A percentile compares a stretch with the other conserved stretches of the same genome.
Evolutionary conservation across 2,329 filamentous ascomycete species (phyloP).

Genomic region (Sphaerostilbella broomeana): DNA sequence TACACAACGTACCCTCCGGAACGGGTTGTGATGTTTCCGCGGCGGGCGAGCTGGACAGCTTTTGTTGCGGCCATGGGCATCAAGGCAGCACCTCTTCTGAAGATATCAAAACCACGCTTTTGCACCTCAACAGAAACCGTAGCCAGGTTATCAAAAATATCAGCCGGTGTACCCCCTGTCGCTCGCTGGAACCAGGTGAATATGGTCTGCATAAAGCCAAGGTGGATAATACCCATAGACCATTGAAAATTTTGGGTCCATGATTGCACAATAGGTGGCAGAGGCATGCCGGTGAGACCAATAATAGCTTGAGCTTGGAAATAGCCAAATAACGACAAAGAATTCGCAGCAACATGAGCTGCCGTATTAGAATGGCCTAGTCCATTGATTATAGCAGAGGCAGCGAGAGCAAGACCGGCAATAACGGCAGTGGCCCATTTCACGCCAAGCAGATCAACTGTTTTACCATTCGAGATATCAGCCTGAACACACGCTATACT

Average conservation of each 20-base stretch:
- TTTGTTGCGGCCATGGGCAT: slow-evolving; percentile 35
- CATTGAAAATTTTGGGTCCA: slow-evolving; percentile 98
- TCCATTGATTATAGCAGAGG: slow-evolving; percentile 81
- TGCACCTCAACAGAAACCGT: slow-evolving; percentile 77
- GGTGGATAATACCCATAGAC: slow-evolving; percentile 89
- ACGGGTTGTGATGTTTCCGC: slow-evolving; percentile 44
- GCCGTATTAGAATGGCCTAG: slow-evolving; percentile 92
- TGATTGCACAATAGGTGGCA: slow-evolving; percentile 78
- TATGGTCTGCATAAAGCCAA: slow-evolving; percentile 75
- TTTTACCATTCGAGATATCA: slow-evolving; percentile 80
- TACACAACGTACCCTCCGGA: slow-evolving; percentile 57
- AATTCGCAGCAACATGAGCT: slow-evolving; percentile 86
- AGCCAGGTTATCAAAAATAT: slow-evolving; percentile 65
- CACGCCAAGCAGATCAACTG: slow-evolving; percentile 78
- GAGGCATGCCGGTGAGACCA: slow-evolving; percentile 69
- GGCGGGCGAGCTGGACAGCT: slow-evolving; percentile 41
- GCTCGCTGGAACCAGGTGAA: slow-evolving; percentile 93
- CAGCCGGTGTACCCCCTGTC: slow-evolving; percentile 77
- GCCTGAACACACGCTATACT: slow-evolving; percentile 82
- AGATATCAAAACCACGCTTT: slow-evolving; percentile 44
- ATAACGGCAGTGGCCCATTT: slow-evolving; percentile 86
- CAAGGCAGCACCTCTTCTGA: slow-evolving; percentile 48
- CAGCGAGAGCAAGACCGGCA: slow-evolving; percentile 71
- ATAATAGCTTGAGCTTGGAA: slow-evolving; percentile 91
- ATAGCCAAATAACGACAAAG: slow-evolving; percentile 82